These are phyloP conservation scores for Oldenlandia corymbosa DNA, from an alignment of 257 asterid genomes.

Conservation along the genomic window DNA sequence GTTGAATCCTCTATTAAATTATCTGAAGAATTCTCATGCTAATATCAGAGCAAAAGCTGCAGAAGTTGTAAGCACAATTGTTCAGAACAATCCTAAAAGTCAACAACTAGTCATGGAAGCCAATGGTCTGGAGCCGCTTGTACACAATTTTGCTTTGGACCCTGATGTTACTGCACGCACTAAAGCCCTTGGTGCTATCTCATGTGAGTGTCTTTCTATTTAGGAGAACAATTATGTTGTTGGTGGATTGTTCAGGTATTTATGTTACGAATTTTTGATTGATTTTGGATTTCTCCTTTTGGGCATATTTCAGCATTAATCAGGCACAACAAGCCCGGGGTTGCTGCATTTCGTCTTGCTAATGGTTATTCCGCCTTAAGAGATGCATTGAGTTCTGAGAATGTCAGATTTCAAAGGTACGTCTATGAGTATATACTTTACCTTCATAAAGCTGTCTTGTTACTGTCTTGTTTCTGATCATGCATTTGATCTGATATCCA, in stretches of 20 bases:
- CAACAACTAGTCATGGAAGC: conserved; percentile 88
- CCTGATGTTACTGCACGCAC: conserved; percentile 71
- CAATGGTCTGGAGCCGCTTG: conserved; percentile 70
- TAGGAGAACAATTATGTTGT: too few species aligned
- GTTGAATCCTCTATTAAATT: conserved; percentile 63
- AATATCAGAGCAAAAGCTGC: conserved; percentile 93
- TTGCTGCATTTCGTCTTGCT: conserved; percentile 73
- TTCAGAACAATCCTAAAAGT: conserved; percentile 87
- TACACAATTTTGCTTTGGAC: conserved; percentile 64
- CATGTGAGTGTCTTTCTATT: conserved; percentile 44
- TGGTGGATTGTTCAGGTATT: background rate
- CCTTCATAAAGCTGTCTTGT: background rate
- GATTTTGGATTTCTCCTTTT: conserved; percentile 9
- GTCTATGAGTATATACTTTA: background rate
- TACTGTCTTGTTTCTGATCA: background rate
- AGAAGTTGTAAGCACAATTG: conserved; percentile 80
- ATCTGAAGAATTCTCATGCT: conserved; percentile 61
- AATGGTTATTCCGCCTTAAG: conserved; percentile 72
- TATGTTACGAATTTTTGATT: background rate
- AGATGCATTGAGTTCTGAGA: conserved; percentile 73
- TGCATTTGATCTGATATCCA: conserved; percentile 18
- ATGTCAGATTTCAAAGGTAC: conserved; percentile 69
- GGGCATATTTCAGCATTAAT: conserved; percentile 54
- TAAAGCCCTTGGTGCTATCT: conserved; percentile 83
- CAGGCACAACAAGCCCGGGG: conserved; percentile 69